Base-by-base conservation (phyloP, 331 rosid species). In the Arachis monticola region DNA sequence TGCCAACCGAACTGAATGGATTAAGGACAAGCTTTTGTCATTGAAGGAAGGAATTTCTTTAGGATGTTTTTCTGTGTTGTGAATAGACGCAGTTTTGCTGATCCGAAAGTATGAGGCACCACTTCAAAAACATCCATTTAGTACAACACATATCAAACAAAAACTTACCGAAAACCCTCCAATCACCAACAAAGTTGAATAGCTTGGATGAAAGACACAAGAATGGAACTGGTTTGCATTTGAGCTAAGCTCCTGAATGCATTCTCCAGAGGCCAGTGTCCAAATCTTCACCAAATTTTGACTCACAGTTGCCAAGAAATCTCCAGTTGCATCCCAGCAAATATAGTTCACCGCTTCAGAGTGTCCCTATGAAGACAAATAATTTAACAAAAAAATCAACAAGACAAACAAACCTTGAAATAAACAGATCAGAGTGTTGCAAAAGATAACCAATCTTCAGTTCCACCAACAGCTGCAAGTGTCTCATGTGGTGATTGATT, bases 171-270 rank as follows among this genome's bases (percentile, higher is more conserved):
- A 67, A 65, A 11, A 6, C 53, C 85, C 87, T 77, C 89, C 87
- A 3, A 86, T 60, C 62, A 86, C 87, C 69, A 86, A 77, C 5
- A 83, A 73, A 70, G 83, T 77, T 55, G 89, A 57, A 71, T 86
- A 83, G 60, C 81, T 77, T 77, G 89, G 89, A 76, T 86, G 89
- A 58, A 86, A 86, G 63, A 83, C 80, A 67, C 87, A 80, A 38
- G 89, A 86, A 75, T 74, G 64, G 61, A 83, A 83, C 71, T 70
- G 85, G 69, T 72, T 86, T 17, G 63, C 77, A 7, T 14, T 57
- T 3, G 87, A 67, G 82, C 45, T 22, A 60, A 83, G 74, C 76
- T 86, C 89, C 46, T 80, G 82, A 77, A 85, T n/a, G 80, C 87
- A 85, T 17, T 85, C 83, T 67, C 89, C 89, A 13, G 85, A 60